phyloP scores from a whole-genome alignment of 805 yeast species.

The Ogataea nonfermentans region DNA sequence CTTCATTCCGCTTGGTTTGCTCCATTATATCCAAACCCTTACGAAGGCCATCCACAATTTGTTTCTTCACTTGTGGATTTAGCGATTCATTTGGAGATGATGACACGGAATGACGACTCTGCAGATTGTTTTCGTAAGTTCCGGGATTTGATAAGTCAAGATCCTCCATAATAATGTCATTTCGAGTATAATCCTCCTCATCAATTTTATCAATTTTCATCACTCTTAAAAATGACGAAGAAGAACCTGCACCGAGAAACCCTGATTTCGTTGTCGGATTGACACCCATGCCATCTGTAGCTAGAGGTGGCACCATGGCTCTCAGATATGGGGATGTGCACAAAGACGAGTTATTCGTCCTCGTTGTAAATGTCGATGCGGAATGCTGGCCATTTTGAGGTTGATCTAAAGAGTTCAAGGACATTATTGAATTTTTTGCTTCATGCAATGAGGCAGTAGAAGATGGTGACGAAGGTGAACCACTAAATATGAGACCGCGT shows the following conservation, averaged over 20 bases:
- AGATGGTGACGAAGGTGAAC: slow-evolving; percentile 18
- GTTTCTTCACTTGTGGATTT: slow-evolving; percentile 19
- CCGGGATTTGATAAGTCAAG: slow-evolving; percentile 11
- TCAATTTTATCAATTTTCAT: slow-evolving; percentile 34
- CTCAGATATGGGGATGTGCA: slow-evolving; percentile 26
- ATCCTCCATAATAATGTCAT: slow-evolving; percentile 20
- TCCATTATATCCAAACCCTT: slow-evolving; percentile 23
- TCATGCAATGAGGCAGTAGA: slow-evolving; percentile 17
- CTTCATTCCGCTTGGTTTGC: slow-evolving; percentile 14
- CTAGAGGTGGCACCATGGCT: slow-evolving; percentile 16
- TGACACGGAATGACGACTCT: neutral
- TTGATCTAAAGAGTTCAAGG: slow-evolving; percentile 18
- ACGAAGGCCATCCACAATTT: slow-evolving; percentile 23
- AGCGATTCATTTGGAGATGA: slow-evolving; percentile 12
- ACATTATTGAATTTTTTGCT: slow-evolving; percentile 17
- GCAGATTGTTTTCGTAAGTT: neutral
- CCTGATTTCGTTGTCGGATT: slow-evolving; percentile 49
- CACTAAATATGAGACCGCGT: slow-evolving; percentile 8
- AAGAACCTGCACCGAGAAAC: slow-evolving; percentile 64
- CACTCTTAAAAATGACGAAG: slow-evolving; percentile 47
- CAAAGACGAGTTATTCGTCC: slow-evolving; percentile 23
- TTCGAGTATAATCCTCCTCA: slow-evolving; percentile 20
- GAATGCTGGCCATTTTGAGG: slow-evolving; percentile 4
- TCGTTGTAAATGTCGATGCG: slow-evolving; percentile 11
- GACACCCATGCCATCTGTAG: slow-evolving; percentile 66